A percentile compares a stretch with the other conserved stretches of the same genome.
phyloP scores from a whole-genome alignment of 257 asterid genomes.

The Petrea volubilis region DNA sequence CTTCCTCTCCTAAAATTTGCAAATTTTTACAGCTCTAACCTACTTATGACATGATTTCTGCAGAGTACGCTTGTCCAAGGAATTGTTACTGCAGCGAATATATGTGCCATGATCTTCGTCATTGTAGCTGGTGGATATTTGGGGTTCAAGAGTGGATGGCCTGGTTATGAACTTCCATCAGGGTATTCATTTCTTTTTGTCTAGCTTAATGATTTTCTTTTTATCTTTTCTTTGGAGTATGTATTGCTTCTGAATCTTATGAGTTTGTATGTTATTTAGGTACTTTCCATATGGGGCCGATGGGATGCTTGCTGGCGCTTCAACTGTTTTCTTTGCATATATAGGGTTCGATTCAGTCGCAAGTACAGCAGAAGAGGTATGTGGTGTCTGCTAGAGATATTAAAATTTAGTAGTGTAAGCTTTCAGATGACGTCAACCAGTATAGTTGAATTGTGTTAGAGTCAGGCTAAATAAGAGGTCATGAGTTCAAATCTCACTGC shows the following conservation, averaged over 20 bases:
- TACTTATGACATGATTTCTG: slow-evolving; percentile 20
- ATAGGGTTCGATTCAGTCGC: slow-evolving; percentile 97
- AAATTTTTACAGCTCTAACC: slow-evolving; percentile 7
- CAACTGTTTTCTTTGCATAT: slow-evolving; percentile 94
- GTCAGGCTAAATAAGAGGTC: no score
- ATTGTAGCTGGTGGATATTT: slow-evolving; percentile 93
- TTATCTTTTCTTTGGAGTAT: neutral
- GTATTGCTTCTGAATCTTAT: slow-evolving; percentile 4
- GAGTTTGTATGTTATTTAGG: slow-evolving; percentile 32
- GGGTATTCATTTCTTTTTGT: slow-evolving; percentile 51
- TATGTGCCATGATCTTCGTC: slow-evolving; percentile 91
- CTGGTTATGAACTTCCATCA: slow-evolving; percentile 82
- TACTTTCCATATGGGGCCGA: slow-evolving; percentile 81
- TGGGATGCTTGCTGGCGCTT: slow-evolving; percentile 99
- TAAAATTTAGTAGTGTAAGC: no score
- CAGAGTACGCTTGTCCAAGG: slow-evolving; percentile 97
- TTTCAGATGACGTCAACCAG: no score
- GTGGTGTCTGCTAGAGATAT: no score
- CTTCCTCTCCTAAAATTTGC: slow-evolving; percentile 1
- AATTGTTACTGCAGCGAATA: slow-evolving; percentile 73
- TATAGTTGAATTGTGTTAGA: no score
- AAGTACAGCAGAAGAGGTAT: slow-evolving; percentile 98
- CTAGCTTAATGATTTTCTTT: neutral
- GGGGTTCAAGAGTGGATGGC: slow-evolving; percentile 96
- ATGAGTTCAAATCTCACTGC: no score